Percentiles rank a stretch among this genome's conserved stretches.
phyloP scores from a whole-genome alignment of 441 rosid genomes.

The Corymbia calophylla region DNA sequence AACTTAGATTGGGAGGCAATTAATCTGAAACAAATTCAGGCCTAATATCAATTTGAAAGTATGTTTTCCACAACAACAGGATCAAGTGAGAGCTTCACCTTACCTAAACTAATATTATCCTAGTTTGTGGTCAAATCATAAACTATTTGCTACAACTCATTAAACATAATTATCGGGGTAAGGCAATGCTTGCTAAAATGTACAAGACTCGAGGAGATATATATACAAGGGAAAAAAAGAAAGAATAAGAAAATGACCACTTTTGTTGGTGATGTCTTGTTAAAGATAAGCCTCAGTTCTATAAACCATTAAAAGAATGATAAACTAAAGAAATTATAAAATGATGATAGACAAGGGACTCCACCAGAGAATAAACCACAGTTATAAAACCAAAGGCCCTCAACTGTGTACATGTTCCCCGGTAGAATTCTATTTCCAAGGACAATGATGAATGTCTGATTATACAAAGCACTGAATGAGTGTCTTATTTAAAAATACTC shows the following conservation, averaged over 20 bases:
- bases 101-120: background rate
- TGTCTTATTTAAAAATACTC: background rate
- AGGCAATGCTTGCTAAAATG: background rate
- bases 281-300: background rate
- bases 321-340: background rate
- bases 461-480: background rate
- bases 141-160: background rate
- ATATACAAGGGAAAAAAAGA: background rate
- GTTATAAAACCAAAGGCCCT: background rate
- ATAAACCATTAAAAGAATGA: background rate
- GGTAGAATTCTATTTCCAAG: background rate
- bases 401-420: background rate
- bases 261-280: background rate
- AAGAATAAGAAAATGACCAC: background rate
- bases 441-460: background rate
- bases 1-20: background rate
- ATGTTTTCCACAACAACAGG: background rate
- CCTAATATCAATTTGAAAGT: background rate
- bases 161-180: background rate
- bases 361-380: background rate
- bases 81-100: background rate
- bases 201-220: background rate
- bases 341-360: background rate
- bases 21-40: background rate
- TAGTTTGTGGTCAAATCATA: background rate